A percentile compares a stretch with the other conserved stretches of the same genome.
phyloP scores from a whole-genome alignment of 2,329 filamentous ascomycete genomes.

The Clarireedia monteithiana region DNA sequence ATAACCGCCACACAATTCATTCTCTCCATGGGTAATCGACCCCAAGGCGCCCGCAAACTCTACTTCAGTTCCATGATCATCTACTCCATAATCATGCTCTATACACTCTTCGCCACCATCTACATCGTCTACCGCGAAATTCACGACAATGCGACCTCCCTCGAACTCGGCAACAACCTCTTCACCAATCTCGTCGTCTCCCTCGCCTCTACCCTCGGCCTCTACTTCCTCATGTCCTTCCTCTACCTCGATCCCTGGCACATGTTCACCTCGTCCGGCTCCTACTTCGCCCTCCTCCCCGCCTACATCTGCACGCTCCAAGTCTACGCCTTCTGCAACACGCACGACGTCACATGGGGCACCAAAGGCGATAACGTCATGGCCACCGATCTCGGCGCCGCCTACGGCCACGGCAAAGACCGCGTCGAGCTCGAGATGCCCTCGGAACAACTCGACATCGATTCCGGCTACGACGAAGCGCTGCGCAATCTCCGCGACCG shows the following conservation, averaged over 20 bases:
- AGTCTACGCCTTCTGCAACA: conserved; percentile 98
- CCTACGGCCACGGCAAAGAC: conserved; percentile 62
- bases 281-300: conserved; percentile 90
- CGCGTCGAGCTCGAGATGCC: conserved; percentile 93
- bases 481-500: conserved; percentile 92
- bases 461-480: conserved; percentile 94
- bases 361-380: conserved; percentile 97
- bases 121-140: conserved; percentile 88
- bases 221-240: conserved; percentile 96
- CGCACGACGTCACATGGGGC: conserved; percentile 97
- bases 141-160: conserved; percentile 34
- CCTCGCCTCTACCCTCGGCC: conserved; percentile 76
- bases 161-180: conserved; percentile 71
- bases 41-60: conserved; percentile 86
- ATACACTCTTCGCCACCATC: conserved; percentile 82
- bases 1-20: conserved; percentile 95
- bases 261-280: conserved; percentile 85
- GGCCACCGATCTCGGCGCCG: conserved; percentile 84
- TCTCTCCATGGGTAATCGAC: conserved; percentile 88
- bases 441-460: conserved; percentile 93
- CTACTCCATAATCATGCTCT: conserved; percentile 92
- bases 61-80: conserved; percentile 83
- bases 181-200: conserved; percentile 94
- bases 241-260: conserved; percentile 98
- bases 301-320: conserved; percentile 95